Percentiles rank a stretch among this genome's conserved stretches.
Evolutionary conservation across 2,329 filamentous ascomycete species (phyloP).

Genomic region (Xylariales sp.): DNA sequence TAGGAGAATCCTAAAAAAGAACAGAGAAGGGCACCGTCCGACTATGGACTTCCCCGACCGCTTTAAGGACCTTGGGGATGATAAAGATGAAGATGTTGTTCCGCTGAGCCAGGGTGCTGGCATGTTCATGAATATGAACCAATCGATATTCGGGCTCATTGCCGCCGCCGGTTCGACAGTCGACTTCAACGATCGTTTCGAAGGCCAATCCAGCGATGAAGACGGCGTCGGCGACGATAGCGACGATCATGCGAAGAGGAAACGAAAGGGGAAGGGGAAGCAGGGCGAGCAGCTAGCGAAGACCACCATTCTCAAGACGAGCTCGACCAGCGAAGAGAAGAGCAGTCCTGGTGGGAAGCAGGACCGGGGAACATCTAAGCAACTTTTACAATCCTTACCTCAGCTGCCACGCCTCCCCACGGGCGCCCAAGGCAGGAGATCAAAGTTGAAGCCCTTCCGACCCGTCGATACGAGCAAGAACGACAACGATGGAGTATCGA

Average conservation of each 20-base stretch:
- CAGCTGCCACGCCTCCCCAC: slow-evolving; percentile 62
- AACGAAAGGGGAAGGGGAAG: slow-evolving; percentile 42
- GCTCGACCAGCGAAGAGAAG: slow-evolving; percentile 52
- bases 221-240: slow-evolving; percentile 54
- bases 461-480: slow-evolving; percentile 50
- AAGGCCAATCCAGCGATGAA: slow-evolving; percentile 83
- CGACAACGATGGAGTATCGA: slow-evolving; percentile 38
- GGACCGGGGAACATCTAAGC: slow-evolving; percentile 71
- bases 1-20: slow-evolving; percentile 60
- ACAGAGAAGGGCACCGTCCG: slow-evolving; percentile 53
- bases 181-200: slow-evolving; percentile 84
- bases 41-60: slow-evolving; percentile 66
- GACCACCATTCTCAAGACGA: slow-evolving; percentile 50
- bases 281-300: slow-evolving; percentile 46
- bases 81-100: slow-evolving; percentile 62
- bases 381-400: slow-evolving; percentile 73
- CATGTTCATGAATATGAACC: slow-evolving; percentile 82
- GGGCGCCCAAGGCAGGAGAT: slow-evolving; percentile 55
- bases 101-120: slow-evolving; percentile 58
- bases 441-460: slow-evolving; percentile 55
- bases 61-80: slow-evolving; percentile 60
- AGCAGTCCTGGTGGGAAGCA: slow-evolving; percentile 56
- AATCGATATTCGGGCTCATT: slow-evolving; percentile 93
- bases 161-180: slow-evolving; percentile 85
- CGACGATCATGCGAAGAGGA: slow-evolving; percentile 18